phyloP scores from a whole-genome alignment of 495 filamentous ascomycete genomes.

The Trichoderma erinaceum region DNA sequence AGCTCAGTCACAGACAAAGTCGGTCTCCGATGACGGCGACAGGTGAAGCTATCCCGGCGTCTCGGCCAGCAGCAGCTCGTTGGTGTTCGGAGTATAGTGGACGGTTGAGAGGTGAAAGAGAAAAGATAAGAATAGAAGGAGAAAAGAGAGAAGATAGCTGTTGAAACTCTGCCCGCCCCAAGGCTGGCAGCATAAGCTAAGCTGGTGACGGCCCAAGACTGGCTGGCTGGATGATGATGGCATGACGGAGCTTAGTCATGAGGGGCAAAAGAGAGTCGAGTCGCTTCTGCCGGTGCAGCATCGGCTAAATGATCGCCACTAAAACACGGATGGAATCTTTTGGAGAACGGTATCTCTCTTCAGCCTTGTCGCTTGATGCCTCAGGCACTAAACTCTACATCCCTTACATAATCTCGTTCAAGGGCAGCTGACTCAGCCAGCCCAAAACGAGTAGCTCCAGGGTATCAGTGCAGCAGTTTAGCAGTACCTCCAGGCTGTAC shows the following conservation, averaged over 20 bases:
- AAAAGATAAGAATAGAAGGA: not conserved
- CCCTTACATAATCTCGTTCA: not conserved
- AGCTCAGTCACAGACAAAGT: too few relatives aligned
- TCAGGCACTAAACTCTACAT: not conserved
- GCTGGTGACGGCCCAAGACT: not conserved
- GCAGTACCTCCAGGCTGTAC: not conserved
- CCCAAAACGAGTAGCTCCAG: not conserved
- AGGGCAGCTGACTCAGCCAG: not conserved
- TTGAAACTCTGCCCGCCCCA: not conserved
- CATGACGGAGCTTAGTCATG: constrained; percentile 10
- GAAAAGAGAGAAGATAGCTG: not conserved
- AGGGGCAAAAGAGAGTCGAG: not conserved
- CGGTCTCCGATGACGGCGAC: not conserved
- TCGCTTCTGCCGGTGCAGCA: not conserved
- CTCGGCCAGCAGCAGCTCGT: too few relatives aligned
- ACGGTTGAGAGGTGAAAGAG: not conserved
- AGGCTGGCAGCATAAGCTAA: not conserved
- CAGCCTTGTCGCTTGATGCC: not conserved
- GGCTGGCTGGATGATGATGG: not conserved
- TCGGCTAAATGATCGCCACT: not conserved
- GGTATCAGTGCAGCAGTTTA: not conserved
- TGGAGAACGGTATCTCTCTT: not conserved
- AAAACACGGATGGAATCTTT: not conserved
- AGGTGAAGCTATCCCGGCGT: not conserved
- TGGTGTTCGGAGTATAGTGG: too few relatives aligned